These are phyloP conservation scores for Aspergillus flavus DNA, from an alignment of 2,329 filamentous ascomycete genomes.

Conservation along the genomic window DNA sequence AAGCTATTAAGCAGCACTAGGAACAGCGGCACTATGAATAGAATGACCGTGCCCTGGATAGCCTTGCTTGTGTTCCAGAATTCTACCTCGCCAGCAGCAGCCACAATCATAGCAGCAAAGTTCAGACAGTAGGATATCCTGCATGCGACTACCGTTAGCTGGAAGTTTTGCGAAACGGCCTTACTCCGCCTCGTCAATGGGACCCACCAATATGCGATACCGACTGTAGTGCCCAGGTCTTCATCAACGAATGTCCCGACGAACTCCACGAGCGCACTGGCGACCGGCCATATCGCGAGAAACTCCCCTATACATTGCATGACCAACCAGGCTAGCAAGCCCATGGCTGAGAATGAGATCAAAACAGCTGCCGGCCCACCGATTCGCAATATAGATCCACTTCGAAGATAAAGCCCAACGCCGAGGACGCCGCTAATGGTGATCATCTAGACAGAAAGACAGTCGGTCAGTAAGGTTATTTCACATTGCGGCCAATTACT, in stretches of 20 bases:
- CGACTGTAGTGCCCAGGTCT: slow-evolving; percentile 39
- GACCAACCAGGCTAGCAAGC: slow-evolving; percentile 35
- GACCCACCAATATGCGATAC: slow-evolving; percentile 38
- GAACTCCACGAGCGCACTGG: slow-evolving; percentile 40
- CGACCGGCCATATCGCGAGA: slow-evolving; percentile 41
- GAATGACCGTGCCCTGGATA: slow-evolving; percentile 26
- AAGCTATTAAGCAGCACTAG: slow-evolving; percentile 25
- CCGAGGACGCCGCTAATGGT: slow-evolving; percentile 39
- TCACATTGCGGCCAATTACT: slow-evolving; percentile 1
- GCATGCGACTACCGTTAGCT: not conserved
- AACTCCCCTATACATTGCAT: slow-evolving; percentile 46
- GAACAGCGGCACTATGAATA: slow-evolving; percentile 23
- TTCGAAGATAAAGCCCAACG: slow-evolving; percentile 35
- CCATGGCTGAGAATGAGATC: slow-evolving; percentile 36
- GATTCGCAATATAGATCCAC: slow-evolving; percentile 36
- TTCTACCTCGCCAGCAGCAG: slow-evolving; percentile 27
- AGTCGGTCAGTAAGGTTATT: slow-evolving; percentile 1
- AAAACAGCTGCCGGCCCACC: slow-evolving; percentile 37
- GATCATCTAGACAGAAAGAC: slow-evolving; percentile 33
- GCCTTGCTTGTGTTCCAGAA: slow-evolving; percentile 28
- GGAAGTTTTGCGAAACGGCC: not conserved
- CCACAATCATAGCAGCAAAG: slow-evolving; percentile 32
- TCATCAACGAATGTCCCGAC: slow-evolving; percentile 40
- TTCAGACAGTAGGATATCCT: slow-evolving; percentile 35
- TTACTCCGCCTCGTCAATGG: not conserved